A percentile compares a stretch with the other conserved stretches of the same genome.
These are phyloP conservation scores for Starmerella stellata DNA, from an alignment of 805 yeast genomes.

Conservation along the genomic window DNA sequence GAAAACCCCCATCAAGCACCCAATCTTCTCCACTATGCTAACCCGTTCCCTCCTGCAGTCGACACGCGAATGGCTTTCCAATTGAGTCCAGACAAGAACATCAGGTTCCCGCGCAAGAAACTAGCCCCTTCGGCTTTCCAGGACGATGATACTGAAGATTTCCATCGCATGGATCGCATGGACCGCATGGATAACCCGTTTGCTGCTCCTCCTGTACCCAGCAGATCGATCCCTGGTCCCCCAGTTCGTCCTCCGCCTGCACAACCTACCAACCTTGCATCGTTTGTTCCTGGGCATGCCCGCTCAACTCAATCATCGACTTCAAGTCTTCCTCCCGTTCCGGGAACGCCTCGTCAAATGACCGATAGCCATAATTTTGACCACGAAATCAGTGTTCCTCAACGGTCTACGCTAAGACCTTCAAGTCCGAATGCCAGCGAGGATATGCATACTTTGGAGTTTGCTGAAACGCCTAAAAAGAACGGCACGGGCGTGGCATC, in stretches of 20 bases:
- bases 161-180: not conserved
- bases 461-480: not conserved
- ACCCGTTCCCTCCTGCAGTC: not conserved
- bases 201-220: not conserved
- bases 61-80: not conserved
- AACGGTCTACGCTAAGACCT: slow-evolving; percentile 12
- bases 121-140: slow-evolving; percentile 13
- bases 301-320: slow-evolving; percentile 1
- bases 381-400: slow-evolving; percentile 6
- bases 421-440: not conserved
- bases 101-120: slow-evolving; percentile 10
- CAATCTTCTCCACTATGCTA: too few species aligned
- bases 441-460: not conserved
- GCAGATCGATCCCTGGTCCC: not conserved
- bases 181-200: not conserved
- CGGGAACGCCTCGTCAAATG: slow-evolving; percentile 2
- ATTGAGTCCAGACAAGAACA: not conserved
- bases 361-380: not conserved
- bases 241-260: not conserved
- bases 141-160: not conserved
- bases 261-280: not conserved
- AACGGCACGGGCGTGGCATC: not conserved
- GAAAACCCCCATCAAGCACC: too few species aligned
- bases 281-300: not conserved
- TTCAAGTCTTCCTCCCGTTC: not conserved